Evolutionary conservation across 2,329 filamentous ascomycete species (phyloP).

Genomic region (Blumeria hordei): DNA sequence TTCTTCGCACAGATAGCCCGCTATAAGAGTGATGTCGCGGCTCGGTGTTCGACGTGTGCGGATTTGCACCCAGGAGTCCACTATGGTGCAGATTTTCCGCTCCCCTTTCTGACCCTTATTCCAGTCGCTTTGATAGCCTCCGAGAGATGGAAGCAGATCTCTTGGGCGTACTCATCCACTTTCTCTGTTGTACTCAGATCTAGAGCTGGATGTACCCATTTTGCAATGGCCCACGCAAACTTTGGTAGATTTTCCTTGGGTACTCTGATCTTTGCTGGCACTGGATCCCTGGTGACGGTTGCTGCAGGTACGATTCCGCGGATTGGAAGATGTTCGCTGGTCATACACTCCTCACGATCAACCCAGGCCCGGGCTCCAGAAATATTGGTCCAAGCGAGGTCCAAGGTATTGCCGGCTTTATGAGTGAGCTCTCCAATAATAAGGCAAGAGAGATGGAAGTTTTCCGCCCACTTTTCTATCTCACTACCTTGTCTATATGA

Average conservation of each 20-base stretch:
- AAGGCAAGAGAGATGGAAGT: neutral
- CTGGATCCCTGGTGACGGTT: neutral
- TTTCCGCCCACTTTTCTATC: neutral
- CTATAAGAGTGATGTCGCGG: neutral
- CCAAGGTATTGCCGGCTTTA: neutral
- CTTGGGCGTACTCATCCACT: neutral
- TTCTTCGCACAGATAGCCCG: neutral
- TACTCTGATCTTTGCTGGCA: neutral
- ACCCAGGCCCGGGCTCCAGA: neutral
- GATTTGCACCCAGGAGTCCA: too few species aligned
- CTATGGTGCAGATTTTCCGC: too few species aligned
- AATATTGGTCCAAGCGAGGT: neutral
- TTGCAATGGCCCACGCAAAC: neutral
- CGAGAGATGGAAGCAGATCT: too few species aligned
- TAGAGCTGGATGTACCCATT: neutral
- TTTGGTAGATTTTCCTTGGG: neutral
- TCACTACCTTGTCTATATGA: neutral
- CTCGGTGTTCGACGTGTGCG: neutral
- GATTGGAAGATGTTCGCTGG: neutral
- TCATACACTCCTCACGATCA: neutral
- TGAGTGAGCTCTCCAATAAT: neutral
- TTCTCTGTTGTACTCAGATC: neutral
- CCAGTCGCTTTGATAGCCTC: neutral
- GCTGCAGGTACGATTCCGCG: neutral
- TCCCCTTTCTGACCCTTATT: neutral